Evolutionary conservation across 225 moss, liverwort and hornwort genomes (phyloP).

Genomic region (Climacium dendroides): DNA sequence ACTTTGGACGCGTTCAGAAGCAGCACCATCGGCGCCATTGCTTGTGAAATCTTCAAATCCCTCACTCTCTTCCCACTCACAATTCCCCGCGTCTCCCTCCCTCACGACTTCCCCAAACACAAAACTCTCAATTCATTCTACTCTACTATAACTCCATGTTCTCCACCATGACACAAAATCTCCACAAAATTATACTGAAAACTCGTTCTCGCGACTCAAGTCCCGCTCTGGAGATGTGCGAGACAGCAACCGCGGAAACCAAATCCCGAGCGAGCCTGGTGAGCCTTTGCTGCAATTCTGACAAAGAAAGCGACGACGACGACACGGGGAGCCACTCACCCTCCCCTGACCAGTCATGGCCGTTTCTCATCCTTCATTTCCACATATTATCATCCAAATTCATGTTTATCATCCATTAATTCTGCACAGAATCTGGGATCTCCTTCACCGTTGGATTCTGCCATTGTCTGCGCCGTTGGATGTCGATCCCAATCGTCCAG

Average conservation of each 20-base stretch:
- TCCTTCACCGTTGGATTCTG: neutral
- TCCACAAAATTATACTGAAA: neutral
- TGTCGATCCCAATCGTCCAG: neutral
- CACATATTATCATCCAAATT: neutral
- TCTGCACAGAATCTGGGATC: neutral
- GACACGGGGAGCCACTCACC: neutral
- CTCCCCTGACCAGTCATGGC: neutral
- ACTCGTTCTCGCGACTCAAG: neutral
- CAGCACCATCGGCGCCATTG: constrained; percentile 81
- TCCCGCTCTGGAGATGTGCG: neutral
- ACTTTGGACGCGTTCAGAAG: constrained; percentile 80
- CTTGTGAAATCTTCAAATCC: neutral
- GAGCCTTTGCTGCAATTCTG: neutral
- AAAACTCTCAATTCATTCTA: neutral
- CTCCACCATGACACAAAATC: neutral
- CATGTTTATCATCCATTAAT: neutral
- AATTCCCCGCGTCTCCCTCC: neutral
- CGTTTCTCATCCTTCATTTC: neutral
- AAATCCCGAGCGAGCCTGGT: neutral
- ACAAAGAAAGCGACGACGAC: constrained; percentile 1
- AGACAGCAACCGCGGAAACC: neutral
- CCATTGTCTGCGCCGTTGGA: neutral
- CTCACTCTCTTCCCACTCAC: neutral
- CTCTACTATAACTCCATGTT: neutral
- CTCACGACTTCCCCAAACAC: neutral